These are phyloP conservation scores for Paspalum notatum DNA, from an alignment of 176 grass and related monocot genomes.

Conservation along the genomic window DNA sequence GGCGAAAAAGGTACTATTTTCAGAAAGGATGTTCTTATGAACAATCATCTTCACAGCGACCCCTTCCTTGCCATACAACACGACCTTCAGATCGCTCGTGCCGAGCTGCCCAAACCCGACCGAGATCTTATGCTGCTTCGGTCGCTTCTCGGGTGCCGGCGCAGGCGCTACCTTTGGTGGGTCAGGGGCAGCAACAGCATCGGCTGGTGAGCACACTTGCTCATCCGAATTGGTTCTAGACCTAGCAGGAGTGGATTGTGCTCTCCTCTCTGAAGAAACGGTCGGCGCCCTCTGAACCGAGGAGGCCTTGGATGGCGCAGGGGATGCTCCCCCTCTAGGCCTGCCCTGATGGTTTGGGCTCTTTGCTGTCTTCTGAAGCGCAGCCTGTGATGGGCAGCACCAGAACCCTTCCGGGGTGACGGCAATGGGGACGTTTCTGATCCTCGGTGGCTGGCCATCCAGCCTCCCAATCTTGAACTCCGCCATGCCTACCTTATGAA, in stretches of 20 bases:
- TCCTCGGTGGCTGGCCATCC: constrained; percentile 54
- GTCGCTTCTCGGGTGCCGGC: constrained; percentile 41
- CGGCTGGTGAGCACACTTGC: constrained; percentile 21
- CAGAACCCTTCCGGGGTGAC: constrained; percentile 87
- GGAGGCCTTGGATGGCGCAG: constrained; percentile 62
- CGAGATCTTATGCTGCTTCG: constrained; percentile 67
- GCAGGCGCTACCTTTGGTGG: constrained; percentile 38
- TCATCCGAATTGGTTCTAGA: constrained; percentile 49
- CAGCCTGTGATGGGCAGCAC: constrained; percentile 83
- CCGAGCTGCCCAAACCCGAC: constrained; percentile 72
- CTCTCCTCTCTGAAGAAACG: constrained; percentile 53
- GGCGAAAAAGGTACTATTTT: constrained; percentile 68
- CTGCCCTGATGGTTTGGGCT: constrained; percentile 60
- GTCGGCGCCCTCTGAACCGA: constrained; percentile 55
- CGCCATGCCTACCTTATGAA: constrained; percentile 49
- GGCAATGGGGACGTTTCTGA: constrained; percentile 72
- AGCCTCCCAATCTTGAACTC: constrained; percentile 68
- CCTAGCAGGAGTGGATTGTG: constrained; percentile 49
- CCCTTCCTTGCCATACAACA: constrained; percentile 70
- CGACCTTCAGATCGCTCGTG: constrained; percentile 75
- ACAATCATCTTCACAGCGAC: constrained; percentile 75
- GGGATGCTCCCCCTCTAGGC: constrained; percentile 53
- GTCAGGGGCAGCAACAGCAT: constrained; percentile 43
- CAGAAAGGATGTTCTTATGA: constrained; percentile 71
- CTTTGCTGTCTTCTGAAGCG: constrained; percentile 65